Percentiles rank a stretch among this genome's conserved stretches.
Conservation (phyloP, 257 asterid species). For the Solanum etuberosum region DNA sequence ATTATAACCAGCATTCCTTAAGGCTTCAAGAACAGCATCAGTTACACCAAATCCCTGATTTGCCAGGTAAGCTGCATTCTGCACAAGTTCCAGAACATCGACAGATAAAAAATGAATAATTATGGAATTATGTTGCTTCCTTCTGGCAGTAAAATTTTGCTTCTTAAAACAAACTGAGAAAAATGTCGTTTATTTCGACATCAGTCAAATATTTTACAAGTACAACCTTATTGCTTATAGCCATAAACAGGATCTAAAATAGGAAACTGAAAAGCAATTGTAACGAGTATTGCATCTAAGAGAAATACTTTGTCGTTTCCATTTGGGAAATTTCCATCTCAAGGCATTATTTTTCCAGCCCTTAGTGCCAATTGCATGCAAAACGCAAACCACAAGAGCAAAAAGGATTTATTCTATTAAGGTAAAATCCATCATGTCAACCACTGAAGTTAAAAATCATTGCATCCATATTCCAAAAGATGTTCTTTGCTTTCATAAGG, state of each 20-base stretch:
- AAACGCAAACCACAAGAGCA: not conserved
- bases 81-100: slow-evolving; percentile 5
- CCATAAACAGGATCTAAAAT: not conserved
- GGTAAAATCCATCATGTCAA: not conserved
- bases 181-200: not conserved
- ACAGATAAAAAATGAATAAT: not conserved
- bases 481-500: not conserved
- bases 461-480: not conserved
- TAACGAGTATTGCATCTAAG: not conserved
- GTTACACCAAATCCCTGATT: slow-evolving; percentile 53
- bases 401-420: not conserved
- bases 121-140: not conserved
- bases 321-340: not conserved
- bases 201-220: not conserved
- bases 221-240: not conserved
- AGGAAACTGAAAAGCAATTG: not conserved
- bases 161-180: not conserved
- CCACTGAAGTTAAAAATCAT: not conserved
- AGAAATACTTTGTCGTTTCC: not conserved
- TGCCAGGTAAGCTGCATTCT: slow-evolving; percentile 74
- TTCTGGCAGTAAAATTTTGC: not conserved
- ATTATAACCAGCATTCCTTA: slow-evolving; percentile 38
- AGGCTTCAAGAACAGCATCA: slow-evolving; percentile 45
- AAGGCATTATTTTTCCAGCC: not conserved
- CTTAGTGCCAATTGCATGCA: not conserved